A percentile compares a stretch with the other conserved stretches of the same genome.
Conservation (phyloP, 2,329 filamentous ascomycete species). For the Ascochyta fabae region DNA sequence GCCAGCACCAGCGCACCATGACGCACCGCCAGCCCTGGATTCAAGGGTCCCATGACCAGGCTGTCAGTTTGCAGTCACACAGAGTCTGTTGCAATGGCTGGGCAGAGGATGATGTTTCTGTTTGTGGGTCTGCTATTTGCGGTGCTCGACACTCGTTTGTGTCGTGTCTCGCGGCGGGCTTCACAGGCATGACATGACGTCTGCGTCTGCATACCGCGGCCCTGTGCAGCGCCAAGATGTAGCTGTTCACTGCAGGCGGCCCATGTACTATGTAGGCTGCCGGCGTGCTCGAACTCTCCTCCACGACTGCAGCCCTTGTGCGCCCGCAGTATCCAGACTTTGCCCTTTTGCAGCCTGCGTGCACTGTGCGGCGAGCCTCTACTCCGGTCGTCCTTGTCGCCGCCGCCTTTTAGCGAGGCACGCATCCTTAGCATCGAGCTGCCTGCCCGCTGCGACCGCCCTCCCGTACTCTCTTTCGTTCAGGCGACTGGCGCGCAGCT, state of each 20-base stretch:
- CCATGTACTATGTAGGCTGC: slow-evolving; percentile 15
- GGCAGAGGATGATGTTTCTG: neutral
- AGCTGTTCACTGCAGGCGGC: slow-evolving; percentile 11
- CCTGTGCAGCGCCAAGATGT: slow-evolving; percentile 12
- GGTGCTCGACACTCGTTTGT: neutral
- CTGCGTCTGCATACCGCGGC: slow-evolving; percentile 4
- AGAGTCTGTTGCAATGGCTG: neutral
- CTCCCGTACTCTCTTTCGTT: slow-evolving; percentile 23
- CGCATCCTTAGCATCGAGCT: slow-evolving; percentile 25
- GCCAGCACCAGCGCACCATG: slow-evolving; percentile 6
- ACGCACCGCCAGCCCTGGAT: slow-evolving; percentile 6
- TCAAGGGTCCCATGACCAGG: slow-evolving; percentile 9
- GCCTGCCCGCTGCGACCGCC: slow-evolving; percentile 20
- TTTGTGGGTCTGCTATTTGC: slow-evolving; percentile 1
- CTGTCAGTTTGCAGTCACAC: neutral
- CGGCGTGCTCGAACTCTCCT: slow-evolving; percentile 1
- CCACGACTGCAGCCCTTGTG: slow-evolving; percentile 12
- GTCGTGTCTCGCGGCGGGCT: slow-evolving; percentile 1
- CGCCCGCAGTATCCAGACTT: neutral
- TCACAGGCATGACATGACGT: slow-evolving; percentile 10
- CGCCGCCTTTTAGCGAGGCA: slow-evolving; percentile 48
- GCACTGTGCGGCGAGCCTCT: slow-evolving; percentile 2
- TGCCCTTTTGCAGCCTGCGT: slow-evolving; percentile 4
- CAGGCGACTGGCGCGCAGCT: slow-evolving; percentile 30
- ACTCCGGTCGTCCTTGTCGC: slow-evolving; percentile 18